Evolutionary conservation across 768 basidiomycete genomes (phyloP).

Genomic region (Rhizopogon sp.): DNA sequence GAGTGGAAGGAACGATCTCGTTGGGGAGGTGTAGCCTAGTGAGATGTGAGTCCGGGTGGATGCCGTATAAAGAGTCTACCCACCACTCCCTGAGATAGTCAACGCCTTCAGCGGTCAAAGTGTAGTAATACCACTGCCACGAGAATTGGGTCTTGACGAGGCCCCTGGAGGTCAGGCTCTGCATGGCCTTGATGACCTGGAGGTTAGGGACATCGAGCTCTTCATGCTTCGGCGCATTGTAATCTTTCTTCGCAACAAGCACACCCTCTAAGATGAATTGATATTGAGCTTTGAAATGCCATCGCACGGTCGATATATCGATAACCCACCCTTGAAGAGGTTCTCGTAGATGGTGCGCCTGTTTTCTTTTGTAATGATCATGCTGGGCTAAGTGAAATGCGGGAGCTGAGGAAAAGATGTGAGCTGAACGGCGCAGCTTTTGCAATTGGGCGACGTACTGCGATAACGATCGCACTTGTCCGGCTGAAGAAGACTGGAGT

Average conservation of each 20-base stretch:
- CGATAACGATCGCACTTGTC: slow-evolving; percentile 29
- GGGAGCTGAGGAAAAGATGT: slow-evolving; percentile 21
- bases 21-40: slow-evolving; percentile 85
- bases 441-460: slow-evolving; percentile 25
- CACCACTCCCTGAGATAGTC: slow-evolving; percentile 93
- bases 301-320: not conserved
- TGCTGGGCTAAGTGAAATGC: slow-evolving; percentile 42
- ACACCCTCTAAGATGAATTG: slow-evolving; percentile 73
- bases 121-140: slow-evolving; percentile 99
- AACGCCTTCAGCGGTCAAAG: slow-evolving; percentile 93
- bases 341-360: slow-evolving; percentile 96
- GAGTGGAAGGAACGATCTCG: slow-evolving; percentile 96
- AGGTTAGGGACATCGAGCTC: slow-evolving; percentile 74
- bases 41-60: not conserved
- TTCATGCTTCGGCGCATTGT: slow-evolving; percentile 94
- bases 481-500: slow-evolving; percentile 19
- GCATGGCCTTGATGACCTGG: slow-evolving; percentile 67
- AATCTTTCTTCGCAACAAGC: slow-evolving; percentile 99
- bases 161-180: slow-evolving; percentile 68
- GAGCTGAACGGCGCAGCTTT: not conserved
- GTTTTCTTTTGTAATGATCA: slow-evolving; percentile 97
- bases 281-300: not conserved
- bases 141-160: slow-evolving; percentile 99
- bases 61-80: slow-evolving; percentile 4
- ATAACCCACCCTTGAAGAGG: slow-evolving; percentile 95